A percentile compares a stretch with the other conserved stretches of the same genome.
Evolutionary conservation across 805 yeast species (phyloP).

Genomic region (Kodamaea hsintzibuensis): DNA sequence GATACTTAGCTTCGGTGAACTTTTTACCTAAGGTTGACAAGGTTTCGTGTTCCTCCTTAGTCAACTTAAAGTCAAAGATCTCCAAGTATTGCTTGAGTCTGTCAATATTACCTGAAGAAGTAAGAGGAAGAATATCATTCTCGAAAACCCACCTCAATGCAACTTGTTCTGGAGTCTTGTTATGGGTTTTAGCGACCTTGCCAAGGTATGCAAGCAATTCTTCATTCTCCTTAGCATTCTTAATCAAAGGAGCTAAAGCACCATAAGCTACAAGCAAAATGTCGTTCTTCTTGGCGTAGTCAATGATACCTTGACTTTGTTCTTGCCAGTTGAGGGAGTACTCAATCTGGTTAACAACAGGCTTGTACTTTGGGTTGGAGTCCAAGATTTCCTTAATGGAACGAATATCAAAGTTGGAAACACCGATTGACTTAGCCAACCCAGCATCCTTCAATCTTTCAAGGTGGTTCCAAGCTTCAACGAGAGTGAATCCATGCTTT

Average conservation of each 20-base stretch:
- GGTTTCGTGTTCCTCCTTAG: constrained; percentile 67
- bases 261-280: constrained; percentile 65
- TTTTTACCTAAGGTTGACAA: constrained; percentile 51
- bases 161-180: constrained; percentile 64
- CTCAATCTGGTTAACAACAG: constrained; percentile 82
- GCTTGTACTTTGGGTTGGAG: constrained; percentile 60
- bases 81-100: constrained; percentile 62
- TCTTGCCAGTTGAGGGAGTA: constrained; percentile 90
- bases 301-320: constrained; percentile 66
- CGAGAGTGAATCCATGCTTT: constrained; percentile 36
- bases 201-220: constrained; percentile 54
- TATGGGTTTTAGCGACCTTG: constrained; percentile 54
- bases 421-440: constrained; percentile 72
- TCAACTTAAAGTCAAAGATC: constrained; percentile 55
- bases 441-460: constrained; percentile 67
- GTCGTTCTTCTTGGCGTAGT: constrained; percentile 59
- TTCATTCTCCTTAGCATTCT: constrained; percentile 56
- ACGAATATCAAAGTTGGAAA: constrained; percentile 75
- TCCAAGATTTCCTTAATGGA: constrained; percentile 68
- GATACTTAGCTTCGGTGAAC: background rate
- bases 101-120: constrained; percentile 69
- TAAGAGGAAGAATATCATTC: constrained; percentile 72
- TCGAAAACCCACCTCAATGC: constrained; percentile 84
- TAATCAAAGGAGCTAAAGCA: constrained; percentile 84
- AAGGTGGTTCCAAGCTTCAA: constrained; percentile 67